Evolutionary conservation across 1,284 basidiomycete species (phyloP).

Genomic region (Trichosporon faecale): DNA sequence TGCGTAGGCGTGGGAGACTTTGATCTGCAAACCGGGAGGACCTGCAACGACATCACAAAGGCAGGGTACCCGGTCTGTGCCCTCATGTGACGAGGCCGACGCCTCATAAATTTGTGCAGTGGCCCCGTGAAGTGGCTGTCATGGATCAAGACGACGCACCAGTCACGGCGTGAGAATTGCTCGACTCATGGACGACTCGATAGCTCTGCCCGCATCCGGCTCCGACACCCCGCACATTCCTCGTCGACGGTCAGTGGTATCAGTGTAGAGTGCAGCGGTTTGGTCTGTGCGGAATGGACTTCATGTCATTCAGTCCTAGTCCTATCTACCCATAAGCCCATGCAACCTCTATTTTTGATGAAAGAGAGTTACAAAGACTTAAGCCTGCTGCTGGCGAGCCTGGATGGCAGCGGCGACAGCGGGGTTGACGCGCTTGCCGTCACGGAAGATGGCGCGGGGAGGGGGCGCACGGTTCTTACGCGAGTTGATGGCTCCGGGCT

Average conservation of each 20-base stretch:
- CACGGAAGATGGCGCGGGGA: constrained; percentile 94
- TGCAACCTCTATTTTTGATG: constrained; percentile 9
- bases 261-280: not conserved
- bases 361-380: constrained; percentile 13
- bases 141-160: too few relatives aligned
- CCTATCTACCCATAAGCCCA: constrained; percentile 11
- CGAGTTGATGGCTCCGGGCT: constrained; percentile 60
- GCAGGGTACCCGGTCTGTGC: not conserved
- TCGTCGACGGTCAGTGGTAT: not conserved
- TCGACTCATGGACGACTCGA: not conserved
- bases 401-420: constrained; percentile 65
- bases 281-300: constrained; percentile 7
- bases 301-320: constrained; percentile 11
- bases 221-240: not conserved
- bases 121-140: too few relatives aligned
- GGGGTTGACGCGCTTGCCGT: constrained; percentile 83
- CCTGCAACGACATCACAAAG: not conserved
- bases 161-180: too few relatives aligned
- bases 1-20: too few relatives aligned
- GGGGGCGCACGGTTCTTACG: constrained; percentile 95
- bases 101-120: not conserved
- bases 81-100: not conserved
- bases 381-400: constrained; percentile 53
- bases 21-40: too few relatives aligned
- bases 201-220: too few relatives aligned